Evolutionary conservation across 371 early-diverging fungal genomes (phyloP), one percentile per base, ranked within the genome.

Genomic region (Globomyces sp.): DNA sequence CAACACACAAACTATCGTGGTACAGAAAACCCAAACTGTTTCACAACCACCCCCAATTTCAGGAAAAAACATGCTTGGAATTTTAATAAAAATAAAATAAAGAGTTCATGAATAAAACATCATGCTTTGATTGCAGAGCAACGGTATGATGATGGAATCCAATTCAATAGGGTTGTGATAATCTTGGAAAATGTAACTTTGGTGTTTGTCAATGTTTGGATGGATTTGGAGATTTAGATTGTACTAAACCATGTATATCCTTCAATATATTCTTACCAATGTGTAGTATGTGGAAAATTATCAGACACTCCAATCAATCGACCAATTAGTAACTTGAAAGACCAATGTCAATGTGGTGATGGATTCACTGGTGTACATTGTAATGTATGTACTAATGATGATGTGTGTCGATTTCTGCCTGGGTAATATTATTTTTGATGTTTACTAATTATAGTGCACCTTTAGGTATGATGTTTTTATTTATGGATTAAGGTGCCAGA

Each of bases 281-380:
- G 24, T 24, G 24, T 24, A 64, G 65, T 65, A 1, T 68, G 68
- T 66, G 67, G 60, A 53, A 68, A 67, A 3, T 47, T 67, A 43
- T 67, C 68, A 8, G 57, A 69, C 58, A 39, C 63, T 13, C 24
- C 24, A 24, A 24, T 24, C 24, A 57, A 87, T 9, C 83, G 92
- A 64, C 77, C 74, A 4, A 82, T 85, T 40, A 83, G 90, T 64
- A 74, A 73, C 2, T 74, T 77, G 42, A 82, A 77, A 34, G 74
- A 51, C 2, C 82, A 58, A 5, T 74, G 93, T 66, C 75, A 84
- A 39, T 95, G 96, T 73, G 85, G 87, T 50, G 88, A 89, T 41
- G 96, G 94, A 9, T 96, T 93, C 90, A 85, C 85, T 59, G 96
- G 96, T 60, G 87, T 92, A 72, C 94, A 93, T 67, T 96, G 96